A percentile compares a stretch with the other conserved stretches of the same genome.
phyloP scores from a whole-genome alignment of 2,329 filamentous ascomycete species.

The Talaromyces sp. region DNA sequence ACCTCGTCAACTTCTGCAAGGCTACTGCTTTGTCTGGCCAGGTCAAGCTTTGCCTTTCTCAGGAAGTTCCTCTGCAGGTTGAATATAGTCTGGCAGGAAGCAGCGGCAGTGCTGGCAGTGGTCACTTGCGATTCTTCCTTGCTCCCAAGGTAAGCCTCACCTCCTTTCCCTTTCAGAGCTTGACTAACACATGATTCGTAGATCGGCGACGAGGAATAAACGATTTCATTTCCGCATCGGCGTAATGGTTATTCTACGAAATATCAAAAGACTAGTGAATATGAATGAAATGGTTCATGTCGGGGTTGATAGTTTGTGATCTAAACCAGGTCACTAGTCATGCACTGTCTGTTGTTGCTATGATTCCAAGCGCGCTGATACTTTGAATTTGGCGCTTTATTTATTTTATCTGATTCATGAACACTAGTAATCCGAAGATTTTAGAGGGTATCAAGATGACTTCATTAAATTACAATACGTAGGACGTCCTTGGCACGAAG shows the following conservation, averaged over 20 bases:
- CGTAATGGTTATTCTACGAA: constrained; percentile 15
- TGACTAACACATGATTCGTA: constrained; percentile 31
- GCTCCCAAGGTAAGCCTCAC: constrained; percentile 77
- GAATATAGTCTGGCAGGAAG: constrained; percentile 67
- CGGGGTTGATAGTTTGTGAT: background rate
- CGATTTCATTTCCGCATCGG: constrained; percentile 16
- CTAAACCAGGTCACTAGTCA: background rate
- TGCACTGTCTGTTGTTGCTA: background rate
- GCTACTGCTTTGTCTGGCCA: constrained; percentile 75
- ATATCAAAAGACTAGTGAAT: constrained; percentile 7
- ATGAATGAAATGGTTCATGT: constrained; percentile 1
- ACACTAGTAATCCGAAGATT: background rate
- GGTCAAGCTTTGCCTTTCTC: constrained; percentile 91
- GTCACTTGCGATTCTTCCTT: constrained; percentile 94
- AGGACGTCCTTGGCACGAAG: background rate
- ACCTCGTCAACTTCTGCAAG: constrained; percentile 99
- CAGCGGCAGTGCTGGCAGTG: constrained; percentile 53
- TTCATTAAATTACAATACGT: background rate
- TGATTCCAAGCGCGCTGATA: constrained; percentile 5
- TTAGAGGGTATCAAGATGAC: background rate
- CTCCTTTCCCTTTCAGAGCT: background rate
- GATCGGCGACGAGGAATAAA: constrained; percentile 60
- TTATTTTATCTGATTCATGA: background rate
- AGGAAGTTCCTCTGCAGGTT: constrained; percentile 92
- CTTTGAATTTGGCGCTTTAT: background rate